phyloP scores from a whole-genome alignment of 371 early-diverging fungal genomes.

The Actinomortierella wolfii region DNA sequence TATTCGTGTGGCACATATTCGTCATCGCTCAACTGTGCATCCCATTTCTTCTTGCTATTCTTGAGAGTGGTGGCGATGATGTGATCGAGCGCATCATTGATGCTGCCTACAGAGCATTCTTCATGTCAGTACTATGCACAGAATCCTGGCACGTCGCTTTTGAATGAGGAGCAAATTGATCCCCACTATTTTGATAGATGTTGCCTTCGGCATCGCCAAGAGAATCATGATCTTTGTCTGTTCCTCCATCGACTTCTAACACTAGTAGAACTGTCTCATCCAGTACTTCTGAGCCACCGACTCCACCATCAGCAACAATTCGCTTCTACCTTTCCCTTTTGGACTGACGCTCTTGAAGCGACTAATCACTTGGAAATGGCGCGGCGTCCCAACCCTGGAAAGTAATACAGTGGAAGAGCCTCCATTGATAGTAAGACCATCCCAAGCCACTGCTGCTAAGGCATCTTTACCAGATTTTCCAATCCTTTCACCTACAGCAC shows the following conservation, averaged over 20 bases:
- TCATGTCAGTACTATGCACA: too few relatives aligned
- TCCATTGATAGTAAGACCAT: background rate
- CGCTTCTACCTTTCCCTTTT: slow-evolving; percentile 10
- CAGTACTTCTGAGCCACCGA: too few relatives aligned
- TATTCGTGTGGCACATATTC: slow-evolving; percentile 43
- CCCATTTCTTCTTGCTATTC: slow-evolving; percentile 16
- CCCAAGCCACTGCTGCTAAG: background rate
- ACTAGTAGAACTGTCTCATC: too few relatives aligned
- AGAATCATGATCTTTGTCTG: too few relatives aligned
- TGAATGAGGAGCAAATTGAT: slow-evolving; percentile 6
- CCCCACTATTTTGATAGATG: slow-evolving; percentile 4
- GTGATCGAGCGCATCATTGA: too few relatives aligned
- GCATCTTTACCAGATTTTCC: background rate
- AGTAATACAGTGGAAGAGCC: background rate
- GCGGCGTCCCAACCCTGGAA: slow-evolving; percentile 9
- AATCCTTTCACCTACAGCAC: too few relatives aligned
- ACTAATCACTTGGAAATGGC: slow-evolving; percentile 21
- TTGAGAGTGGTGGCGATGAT: background rate
- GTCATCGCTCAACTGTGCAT: slow-evolving; percentile 2
- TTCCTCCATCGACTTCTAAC: too few relatives aligned
- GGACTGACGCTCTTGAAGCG: slow-evolving; percentile 15
- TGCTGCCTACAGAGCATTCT: too few relatives aligned
- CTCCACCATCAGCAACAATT: slow-evolving; percentile 4
- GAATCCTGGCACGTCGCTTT: background rate
- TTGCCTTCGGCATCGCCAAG: slow-evolving; percentile 7